phyloP scores from a whole-genome alignment of 257 asterid genomes.

The Parsonsia alboflavescens region DNA sequence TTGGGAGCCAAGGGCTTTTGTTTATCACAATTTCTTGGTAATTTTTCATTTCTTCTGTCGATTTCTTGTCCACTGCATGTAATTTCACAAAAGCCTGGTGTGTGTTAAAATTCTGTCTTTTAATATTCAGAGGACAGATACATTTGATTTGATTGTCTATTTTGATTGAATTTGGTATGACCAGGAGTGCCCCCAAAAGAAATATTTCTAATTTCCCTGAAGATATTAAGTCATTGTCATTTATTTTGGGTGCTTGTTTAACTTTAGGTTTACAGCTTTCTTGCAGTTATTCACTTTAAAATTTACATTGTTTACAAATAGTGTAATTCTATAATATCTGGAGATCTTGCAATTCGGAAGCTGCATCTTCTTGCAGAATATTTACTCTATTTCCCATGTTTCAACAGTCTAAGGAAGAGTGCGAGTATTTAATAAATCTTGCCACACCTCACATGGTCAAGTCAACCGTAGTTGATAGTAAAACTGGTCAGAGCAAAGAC shows the following conservation, averaged over 20 bases:
- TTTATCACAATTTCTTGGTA: constrained; percentile 79
- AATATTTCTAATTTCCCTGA: not conserved
- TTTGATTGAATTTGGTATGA: not conserved
- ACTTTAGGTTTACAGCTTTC: not conserved
- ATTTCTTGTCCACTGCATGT: not conserved
- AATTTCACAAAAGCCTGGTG: not conserved
- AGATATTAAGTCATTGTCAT: too few relatives aligned
- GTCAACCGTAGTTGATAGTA: constrained; percentile 68
- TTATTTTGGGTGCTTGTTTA: not conserved
- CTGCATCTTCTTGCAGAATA: constrained; percentile 5
- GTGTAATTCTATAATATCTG: not conserved
- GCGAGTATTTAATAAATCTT: constrained; percentile 62
- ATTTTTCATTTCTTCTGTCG: constrained; percentile 3
- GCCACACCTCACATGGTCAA: constrained; percentile 69
- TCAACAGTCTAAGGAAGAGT: constrained; percentile 75
- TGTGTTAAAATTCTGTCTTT: not conserved
- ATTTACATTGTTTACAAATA: not conserved
- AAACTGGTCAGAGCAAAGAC: constrained; percentile 67
- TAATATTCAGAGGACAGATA: not conserved
- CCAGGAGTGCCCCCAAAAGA: not conserved
- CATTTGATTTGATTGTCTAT: not conserved
- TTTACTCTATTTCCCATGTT: constrained; percentile 11
- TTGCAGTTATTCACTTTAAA: not conserved
- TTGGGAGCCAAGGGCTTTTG: constrained; percentile 75
- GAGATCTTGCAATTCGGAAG: not conserved